Conservation (phyloP, 2,329 filamentous ascomycete genomes). For the Pseudonectria buxi region DNA sequence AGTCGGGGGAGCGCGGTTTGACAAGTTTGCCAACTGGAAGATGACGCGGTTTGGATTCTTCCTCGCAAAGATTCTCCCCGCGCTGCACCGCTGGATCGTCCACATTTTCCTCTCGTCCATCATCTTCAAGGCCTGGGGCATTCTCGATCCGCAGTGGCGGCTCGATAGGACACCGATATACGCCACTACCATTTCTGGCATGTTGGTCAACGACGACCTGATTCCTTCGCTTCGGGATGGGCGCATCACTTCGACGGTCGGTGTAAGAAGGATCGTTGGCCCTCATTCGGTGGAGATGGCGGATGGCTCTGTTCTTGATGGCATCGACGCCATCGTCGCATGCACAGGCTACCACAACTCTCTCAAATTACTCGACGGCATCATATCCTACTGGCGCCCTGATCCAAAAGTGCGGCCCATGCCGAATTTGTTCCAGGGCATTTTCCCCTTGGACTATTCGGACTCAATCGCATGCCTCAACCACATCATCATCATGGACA, state of each 20-base stretch:
- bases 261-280: constrained; percentile 11
- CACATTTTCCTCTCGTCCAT: constrained; percentile 10
- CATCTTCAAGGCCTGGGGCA: constrained; percentile 8
- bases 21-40: constrained; percentile 14
- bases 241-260: constrained; percentile 4
- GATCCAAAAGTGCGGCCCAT: constrained; percentile 15
- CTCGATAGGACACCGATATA: constrained; percentile 8
- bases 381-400: constrained; percentile 2
- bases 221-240: constrained; percentile 11
- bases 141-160: constrained; percentile 12
- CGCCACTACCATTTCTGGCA: constrained; percentile 6
- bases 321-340: constrained; percentile 23
- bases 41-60: constrained; percentile 10
- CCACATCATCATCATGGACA: constrained; percentile 26
- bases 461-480: constrained; percentile 35
- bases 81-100: constrained; percentile 8
- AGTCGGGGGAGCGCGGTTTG: constrained; percentile 13
- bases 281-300: constrained; percentile 16
- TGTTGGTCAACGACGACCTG: constrained; percentile 15
- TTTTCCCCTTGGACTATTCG: constrained; percentile 33
- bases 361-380: constrained; percentile 13
- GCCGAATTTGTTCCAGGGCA: constrained; percentile 32
- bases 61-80: constrained; percentile 11
- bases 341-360: constrained; percentile 27
- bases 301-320: constrained; percentile 18